phyloP scores from a whole-genome alignment of 2,329 filamentous ascomycete species.

The Penicillium hesseltinei region DNA sequence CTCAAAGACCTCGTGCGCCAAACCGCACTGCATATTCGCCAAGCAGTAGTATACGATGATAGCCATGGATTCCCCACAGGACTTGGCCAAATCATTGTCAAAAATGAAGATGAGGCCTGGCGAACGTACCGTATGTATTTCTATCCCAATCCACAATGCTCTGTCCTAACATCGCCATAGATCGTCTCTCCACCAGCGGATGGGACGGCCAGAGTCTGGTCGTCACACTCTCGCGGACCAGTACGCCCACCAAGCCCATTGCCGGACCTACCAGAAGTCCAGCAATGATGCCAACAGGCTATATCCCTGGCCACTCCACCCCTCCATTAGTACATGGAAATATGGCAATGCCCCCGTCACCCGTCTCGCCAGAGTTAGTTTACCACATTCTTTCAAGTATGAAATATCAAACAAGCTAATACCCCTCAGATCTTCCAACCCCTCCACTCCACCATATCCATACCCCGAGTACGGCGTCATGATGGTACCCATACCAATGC shows the following conservation, averaged over 20 bases:
- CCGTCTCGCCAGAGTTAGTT: conserved; percentile 39
- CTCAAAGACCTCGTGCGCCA: conserved; percentile 47
- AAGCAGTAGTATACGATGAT: conserved; percentile 47
- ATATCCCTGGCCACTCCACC: conserved; percentile 33
- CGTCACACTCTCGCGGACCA: conserved; percentile 43
- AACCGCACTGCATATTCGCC: conserved; percentile 44
- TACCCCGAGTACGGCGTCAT: conserved; percentile 30
- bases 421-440: conserved; percentile 19
- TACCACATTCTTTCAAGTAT: neutral
- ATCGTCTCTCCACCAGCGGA: conserved; percentile 42
- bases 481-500: conserved; percentile 24
- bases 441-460: conserved; percentile 22
- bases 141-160: neutral
- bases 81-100: conserved; percentile 46
- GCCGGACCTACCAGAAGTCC: conserved; percentile 44
- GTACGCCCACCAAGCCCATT: conserved; percentile 42
- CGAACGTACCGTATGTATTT: conserved; percentile 40
- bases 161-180: conserved; percentile 27
- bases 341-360: conserved; percentile 33
- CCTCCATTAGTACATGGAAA: conserved; percentile 31
- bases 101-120: conserved; percentile 47
- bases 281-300: conserved; percentile 28
- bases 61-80: conserved; percentile 43
- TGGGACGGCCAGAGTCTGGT: conserved; percentile 46
- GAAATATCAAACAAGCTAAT: neutral